These are phyloP conservation scores for Halophytophthora polymorphica DNA, from an alignment of 352 stramenopile genomes.

Conservation along the genomic window DNA sequence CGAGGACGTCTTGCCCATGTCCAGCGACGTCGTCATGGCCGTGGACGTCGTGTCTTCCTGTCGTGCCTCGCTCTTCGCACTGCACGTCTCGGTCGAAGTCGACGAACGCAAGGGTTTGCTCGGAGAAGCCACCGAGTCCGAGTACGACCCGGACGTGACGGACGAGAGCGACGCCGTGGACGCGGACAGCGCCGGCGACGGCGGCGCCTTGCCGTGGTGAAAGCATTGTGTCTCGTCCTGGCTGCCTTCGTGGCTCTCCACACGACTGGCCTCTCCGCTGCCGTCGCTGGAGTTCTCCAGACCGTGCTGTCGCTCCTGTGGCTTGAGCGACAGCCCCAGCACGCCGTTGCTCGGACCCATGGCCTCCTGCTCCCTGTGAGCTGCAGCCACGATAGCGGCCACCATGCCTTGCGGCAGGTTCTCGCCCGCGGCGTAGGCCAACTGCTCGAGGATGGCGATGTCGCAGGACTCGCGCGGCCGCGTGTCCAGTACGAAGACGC, in stretches of 20 bases:
- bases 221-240: no score
- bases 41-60: slow-evolving; percentile 11
- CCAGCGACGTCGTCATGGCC: slow-evolving; percentile 20
- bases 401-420: slow-evolving; percentile 31
- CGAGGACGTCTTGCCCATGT: slow-evolving; percentile 24
- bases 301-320: slow-evolving; percentile 8
- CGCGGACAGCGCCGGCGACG: slow-evolving; percentile 21
- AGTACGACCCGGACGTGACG: slow-evolving; percentile 9
- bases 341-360: not conserved
- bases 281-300: slow-evolving; percentile 4
- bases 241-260: not conserved
- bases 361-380: slow-evolving; percentile 4
- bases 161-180: slow-evolving; percentile 38
- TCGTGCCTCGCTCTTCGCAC: slow-evolving; percentile 1
- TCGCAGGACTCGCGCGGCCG: slow-evolving; percentile 67
- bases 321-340: slow-evolving; percentile 5
- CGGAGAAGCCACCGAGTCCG: slow-evolving; percentile 7
- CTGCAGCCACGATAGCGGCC: not conserved
- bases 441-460: slow-evolving; percentile 61
- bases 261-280: not conserved
- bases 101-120: not conserved
- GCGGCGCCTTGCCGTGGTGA: not conserved
- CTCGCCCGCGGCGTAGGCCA: slow-evolving; percentile 55
- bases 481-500: slow-evolving; percentile 83
- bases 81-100: not conserved